Percentiles rank a stretch among this genome's conserved stretches.
These are phyloP conservation scores for Oryza longistaminata DNA, from an alignment of 176 grass and related monocot species.

Conservation along the genomic window DNA sequence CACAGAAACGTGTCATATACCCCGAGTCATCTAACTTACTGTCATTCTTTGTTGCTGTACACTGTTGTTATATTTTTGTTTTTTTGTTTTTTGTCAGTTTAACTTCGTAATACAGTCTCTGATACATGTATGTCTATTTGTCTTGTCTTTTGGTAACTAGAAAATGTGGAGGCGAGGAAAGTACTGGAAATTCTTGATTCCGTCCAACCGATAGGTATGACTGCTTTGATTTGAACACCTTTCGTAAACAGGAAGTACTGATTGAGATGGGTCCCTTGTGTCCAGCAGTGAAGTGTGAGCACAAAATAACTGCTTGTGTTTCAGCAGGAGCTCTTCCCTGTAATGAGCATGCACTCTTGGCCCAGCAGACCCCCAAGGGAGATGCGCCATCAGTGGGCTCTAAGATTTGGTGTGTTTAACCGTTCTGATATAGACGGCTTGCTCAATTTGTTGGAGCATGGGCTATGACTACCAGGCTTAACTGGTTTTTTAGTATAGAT, in stretches of 20 bases:
- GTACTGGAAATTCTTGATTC: slow-evolving; percentile 40
- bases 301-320: slow-evolving; percentile 41
- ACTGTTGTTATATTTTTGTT: slow-evolving; percentile 34
- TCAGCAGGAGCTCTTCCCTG: slow-evolving; percentile 48
- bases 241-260: slow-evolving; percentile 24
- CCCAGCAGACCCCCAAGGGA: slow-evolving; percentile 42
- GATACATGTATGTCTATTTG: slow-evolving; percentile 59
- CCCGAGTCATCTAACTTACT: not conserved
- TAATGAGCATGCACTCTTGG: slow-evolving; percentile 36
- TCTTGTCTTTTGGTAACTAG: slow-evolving; percentile 57
- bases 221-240: slow-evolving; percentile 38
- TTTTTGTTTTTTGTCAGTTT: slow-evolving; percentile 27
- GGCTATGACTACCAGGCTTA: slow-evolving; percentile 34
- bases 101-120: slow-evolving; percentile 45
- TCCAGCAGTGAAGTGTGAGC: not conserved
- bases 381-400: slow-evolving; percentile 41
- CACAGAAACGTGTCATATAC: slow-evolving; percentile 31
- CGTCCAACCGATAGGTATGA: slow-evolving; percentile 59
- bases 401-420: slow-evolving; percentile 50
- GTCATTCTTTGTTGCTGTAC: slow-evolving; percentile 9
- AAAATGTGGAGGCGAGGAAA: slow-evolving; percentile 53
- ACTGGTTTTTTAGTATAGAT: not conserved
- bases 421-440: slow-evolving; percentile 33
- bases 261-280: slow-evolving; percentile 25
- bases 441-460: slow-evolving; percentile 48